Conservation (phyloP, 1,139 yeast genomes). For the Diutina siamensis region DNA sequence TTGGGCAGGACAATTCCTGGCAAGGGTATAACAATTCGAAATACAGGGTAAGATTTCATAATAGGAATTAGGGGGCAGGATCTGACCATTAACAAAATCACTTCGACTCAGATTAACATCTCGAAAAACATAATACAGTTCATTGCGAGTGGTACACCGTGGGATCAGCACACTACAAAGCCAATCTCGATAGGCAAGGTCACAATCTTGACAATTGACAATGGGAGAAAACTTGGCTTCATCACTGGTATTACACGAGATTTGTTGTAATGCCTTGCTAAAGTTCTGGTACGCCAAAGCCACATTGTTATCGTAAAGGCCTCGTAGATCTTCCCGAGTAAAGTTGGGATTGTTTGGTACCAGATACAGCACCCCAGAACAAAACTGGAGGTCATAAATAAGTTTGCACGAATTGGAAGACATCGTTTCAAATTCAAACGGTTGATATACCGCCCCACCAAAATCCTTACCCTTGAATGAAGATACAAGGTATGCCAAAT, state of each 20-base stretch:
- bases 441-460: conserved; percentile 61
- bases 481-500: conserved; percentile 55
- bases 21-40: conserved; percentile 67
- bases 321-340: conserved; percentile 15
- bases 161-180: conserved; percentile 87
- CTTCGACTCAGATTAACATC: conserved; percentile 48
- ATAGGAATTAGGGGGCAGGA: conserved; percentile 52
- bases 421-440: conserved; percentile 52
- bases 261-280: conserved; percentile 61
- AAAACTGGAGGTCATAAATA: conserved; percentile 64
- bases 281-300: conserved; percentile 47
- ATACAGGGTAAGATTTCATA: conserved; percentile 82
- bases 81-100: conserved; percentile 38
- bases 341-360: conserved; percentile 39
- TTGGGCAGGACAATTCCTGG: conserved; percentile 71
- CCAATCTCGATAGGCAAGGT: conserved; percentile 70
- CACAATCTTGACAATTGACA: conserved; percentile 63
- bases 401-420: conserved; percentile 52
- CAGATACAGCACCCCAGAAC: conserved; percentile 74
- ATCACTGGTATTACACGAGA: conserved; percentile 64
- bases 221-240: conserved; percentile 68
- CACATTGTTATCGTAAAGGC: conserved; percentile 57
- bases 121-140: conserved; percentile 38
- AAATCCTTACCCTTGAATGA: conserved; percentile 29
- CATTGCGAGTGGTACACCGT: conserved; percentile 45